These are phyloP conservation scores for Botrytis hyacinthi DNA, from an alignment of 2,329 filamentous ascomycete genomes.

Conservation along the genomic window DNA sequence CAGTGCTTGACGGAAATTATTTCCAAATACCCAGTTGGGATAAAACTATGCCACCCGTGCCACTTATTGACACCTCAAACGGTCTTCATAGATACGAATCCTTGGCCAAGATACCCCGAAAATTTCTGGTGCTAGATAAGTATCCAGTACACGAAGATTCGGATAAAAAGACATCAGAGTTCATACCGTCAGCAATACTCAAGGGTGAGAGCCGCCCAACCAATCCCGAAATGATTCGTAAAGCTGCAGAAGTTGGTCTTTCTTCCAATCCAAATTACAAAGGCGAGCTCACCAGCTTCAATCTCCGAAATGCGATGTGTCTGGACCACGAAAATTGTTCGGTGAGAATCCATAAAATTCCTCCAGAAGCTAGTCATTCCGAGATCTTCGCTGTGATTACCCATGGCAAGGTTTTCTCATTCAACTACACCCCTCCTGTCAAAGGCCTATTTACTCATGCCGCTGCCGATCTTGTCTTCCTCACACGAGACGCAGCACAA, in stretches of 20 bases:
- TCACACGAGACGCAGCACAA: conserved; percentile 20
- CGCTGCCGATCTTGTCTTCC: conserved; percentile 24
- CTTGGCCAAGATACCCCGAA: background rate
- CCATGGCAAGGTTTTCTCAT: conserved; percentile 24
- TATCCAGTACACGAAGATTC: background rate
- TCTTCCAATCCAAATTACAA: conserved; percentile 20
- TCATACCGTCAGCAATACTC: conserved; percentile 17
- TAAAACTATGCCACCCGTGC: background rate
- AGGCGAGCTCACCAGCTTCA: conserved; percentile 16
- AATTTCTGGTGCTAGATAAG: background rate
- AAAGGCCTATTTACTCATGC: background rate
- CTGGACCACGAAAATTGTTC: conserved; percentile 20
- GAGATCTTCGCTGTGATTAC: conserved; percentile 23
- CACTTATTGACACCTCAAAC: background rate
- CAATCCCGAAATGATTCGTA: background rate
- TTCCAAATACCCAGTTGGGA: background rate
- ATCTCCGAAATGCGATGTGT: conserved; percentile 17
- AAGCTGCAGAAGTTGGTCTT: conserved; percentile 4
- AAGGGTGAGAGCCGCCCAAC: background rate
- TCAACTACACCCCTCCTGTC: conserved; percentile 8
- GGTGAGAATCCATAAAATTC: conserved; percentile 15
- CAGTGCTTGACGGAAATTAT: background rate
- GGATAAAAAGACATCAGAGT: background rate
- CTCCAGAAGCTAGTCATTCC: background rate
- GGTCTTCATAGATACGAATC: background rate